Evolutionary conservation across 2,329 filamentous ascomycete genomes (phyloP), one percentile per base, ranked within the genome.

Genomic region (Sporothrix curviconia): DNA sequence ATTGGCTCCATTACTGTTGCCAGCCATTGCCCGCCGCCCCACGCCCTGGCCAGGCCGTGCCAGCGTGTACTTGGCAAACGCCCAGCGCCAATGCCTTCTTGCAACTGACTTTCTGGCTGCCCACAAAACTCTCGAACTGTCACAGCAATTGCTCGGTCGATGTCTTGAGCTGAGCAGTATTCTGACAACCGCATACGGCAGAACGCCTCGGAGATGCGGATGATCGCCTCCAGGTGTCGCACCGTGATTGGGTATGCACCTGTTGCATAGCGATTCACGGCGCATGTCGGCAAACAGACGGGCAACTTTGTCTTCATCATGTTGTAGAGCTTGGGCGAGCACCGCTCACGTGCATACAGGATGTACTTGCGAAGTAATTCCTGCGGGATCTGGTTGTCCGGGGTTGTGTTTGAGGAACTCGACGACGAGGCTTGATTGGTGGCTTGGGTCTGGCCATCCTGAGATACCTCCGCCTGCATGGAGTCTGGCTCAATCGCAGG

Each of bases 121-220:
- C 90, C 43, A 99, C 90, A 68, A 99, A 99, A 57, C 89, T 95
- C 64, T 97, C 92, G 2, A 99, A 90, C n/a, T 0, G 94, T 95
- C 7, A 99, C 94, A 14, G 92, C 90, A 67, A 99, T 99, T 58
- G 94, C 94, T 43, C 94, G 90, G 72, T 99, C 94, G 65, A 99
- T 96, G 68, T 99, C 94, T 59, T 88, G 83, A 1, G 88, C 76
- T 6, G 87, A 87, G 72, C 92, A 96, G 76, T 96, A 97, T 64
- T 99, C 94, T 0, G 89, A 94, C n/a, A 99, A 78, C 14, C 94
- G 87, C 94, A 99, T 99, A 68, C 95, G 92, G 73, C 89, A 95
- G 75, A 99, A 99, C 0, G 92, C 77, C 71, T 99, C 94, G 58
- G 86, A 86, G 68, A 95, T 95, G 68, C 94, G 90, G 76, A 99